Evolutionary conservation across 1,139 yeast genomes (phyloP), one percentile per base, ranked within the genome.

Genomic region (Kodamaea sp.): DNA sequence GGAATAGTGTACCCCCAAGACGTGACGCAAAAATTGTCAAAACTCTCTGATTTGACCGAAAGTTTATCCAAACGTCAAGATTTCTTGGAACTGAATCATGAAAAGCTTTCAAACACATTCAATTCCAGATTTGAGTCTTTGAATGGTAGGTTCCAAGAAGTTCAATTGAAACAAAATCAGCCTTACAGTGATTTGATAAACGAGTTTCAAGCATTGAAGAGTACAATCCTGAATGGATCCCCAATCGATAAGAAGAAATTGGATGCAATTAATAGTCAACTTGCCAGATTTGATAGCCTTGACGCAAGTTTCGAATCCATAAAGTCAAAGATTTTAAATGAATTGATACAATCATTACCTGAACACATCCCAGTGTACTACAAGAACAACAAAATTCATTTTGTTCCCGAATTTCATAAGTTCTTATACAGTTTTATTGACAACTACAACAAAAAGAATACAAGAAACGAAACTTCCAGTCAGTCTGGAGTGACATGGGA

Each of bases 341-440:
- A 58, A 1, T 45, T 66, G 5, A 26, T 58, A 1, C 44, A 44
- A 2, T 31, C 43, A 2, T 47, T 67, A 13, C 71, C 72, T 1
- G 45, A 50, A 3, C 53, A 54, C 25, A 50, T 66, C 9, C 73
- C 73, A 0, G 59, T 66, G 2, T 63, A 57, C 40, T 46, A 63
- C 15, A 59, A 57, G 32, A 49, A 68, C 39, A 52, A 55, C 11
- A 63, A 62, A 37, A 53, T 70, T n/a, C 71, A 64, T 39, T 61
- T 64, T 31, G 38, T 58, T 4, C 74, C 75, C 0, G 71, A 66
- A 37, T 67, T 70, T 43, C 70, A 64, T 30, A 58, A 59, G 33
- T 67, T 59, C 41, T 50, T 70, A 37, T 59, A 54, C 35, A 51
- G 56, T 15, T 67, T 69, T 34, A 46, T 69, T 22, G 71, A 65